These are phyloP conservation scores for Aegilops speltoides DNA, from an alignment of 176 grass and related monocot genomes.

Conservation along the genomic window DNA sequence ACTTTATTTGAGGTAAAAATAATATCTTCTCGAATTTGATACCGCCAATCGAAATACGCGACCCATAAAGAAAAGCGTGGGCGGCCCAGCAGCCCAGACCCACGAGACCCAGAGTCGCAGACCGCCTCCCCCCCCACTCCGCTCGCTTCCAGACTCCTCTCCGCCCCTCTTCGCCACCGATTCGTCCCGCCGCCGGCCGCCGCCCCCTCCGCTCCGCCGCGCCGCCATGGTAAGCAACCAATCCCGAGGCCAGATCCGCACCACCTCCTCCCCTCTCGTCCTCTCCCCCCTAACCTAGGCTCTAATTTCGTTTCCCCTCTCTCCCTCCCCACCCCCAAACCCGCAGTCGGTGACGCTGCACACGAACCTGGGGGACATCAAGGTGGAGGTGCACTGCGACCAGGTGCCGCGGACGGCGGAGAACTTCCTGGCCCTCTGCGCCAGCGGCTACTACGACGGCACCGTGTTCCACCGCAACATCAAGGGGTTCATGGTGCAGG, in stretches of 20 bases:
- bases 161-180: neutral
- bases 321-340: no score
- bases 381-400: slow-evolving; percentile 96
- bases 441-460: slow-evolving; percentile 93
- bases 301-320: neutral
- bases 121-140: neutral
- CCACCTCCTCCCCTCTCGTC: neutral
- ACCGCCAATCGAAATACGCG: neutral
- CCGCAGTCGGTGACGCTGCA: slow-evolving; percentile 89
- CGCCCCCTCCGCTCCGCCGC: neutral
- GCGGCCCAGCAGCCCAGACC: neutral
- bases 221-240: slow-evolving; percentile 42
- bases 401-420: slow-evolving; percentile 75
- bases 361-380: slow-evolving; percentile 99
- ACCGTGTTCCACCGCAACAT: slow-evolving; percentile 95
- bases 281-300: no score
- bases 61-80: neutral
- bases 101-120: neutral
- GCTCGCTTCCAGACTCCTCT: neutral
- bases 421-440: slow-evolving; percentile 94
- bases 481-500: slow-evolving; percentile 99
- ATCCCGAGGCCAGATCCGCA: neutral
- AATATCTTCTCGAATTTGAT: no score
- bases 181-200: neutral
- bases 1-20: no score